phyloP scores from a whole-genome alignment of 202 grass and related monocot species.

The Zizania palustris region DNA sequence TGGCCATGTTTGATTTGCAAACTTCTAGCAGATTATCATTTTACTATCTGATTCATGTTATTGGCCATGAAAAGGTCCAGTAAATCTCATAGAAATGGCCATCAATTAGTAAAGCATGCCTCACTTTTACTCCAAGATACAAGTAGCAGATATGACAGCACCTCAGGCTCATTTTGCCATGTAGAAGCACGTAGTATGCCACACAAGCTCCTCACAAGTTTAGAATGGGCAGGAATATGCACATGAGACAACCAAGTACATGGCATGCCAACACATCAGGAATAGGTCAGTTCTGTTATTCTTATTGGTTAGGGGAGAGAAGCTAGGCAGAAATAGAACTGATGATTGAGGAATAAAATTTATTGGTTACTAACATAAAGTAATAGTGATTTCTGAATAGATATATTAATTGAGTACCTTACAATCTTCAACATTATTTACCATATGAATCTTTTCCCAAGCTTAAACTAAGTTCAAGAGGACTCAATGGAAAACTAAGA shows the following conservation, averaged over 20 bases:
- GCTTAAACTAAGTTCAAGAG: constrained; percentile 5
- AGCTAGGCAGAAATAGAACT: not conserved
- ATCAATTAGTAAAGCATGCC: too few species aligned
- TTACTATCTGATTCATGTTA: too few species aligned
- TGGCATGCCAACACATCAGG: not conserved
- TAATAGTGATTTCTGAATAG: not conserved
- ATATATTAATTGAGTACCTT: not conserved
- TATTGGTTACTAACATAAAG: constrained; percentile 1
- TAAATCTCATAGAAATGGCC: too few species aligned
- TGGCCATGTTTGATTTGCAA: too few species aligned
- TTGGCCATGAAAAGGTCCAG: too few species aligned
- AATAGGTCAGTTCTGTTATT: constrained; percentile 7
- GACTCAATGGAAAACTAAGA: constrained; percentile 15
- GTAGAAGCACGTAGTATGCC: not conserved
- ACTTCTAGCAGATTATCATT: too few species aligned
- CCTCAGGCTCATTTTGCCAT: not conserved
- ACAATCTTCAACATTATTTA: constrained; percentile 8
- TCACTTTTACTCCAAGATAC: constrained; percentile 21
- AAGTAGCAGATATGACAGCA: not conserved
- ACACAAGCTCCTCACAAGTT: constrained; percentile 6
- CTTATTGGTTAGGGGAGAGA: not conserved
- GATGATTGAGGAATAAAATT: constrained; percentile 1
- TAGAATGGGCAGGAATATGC: constrained; percentile 16
- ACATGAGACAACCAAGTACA: not conserved
- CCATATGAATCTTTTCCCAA: constrained; percentile 1